Percentiles rank a stretch among this genome's conserved stretches.
Conservation (phyloP, 169 alveolate species). For the Cryptosporidium canis region DNA sequence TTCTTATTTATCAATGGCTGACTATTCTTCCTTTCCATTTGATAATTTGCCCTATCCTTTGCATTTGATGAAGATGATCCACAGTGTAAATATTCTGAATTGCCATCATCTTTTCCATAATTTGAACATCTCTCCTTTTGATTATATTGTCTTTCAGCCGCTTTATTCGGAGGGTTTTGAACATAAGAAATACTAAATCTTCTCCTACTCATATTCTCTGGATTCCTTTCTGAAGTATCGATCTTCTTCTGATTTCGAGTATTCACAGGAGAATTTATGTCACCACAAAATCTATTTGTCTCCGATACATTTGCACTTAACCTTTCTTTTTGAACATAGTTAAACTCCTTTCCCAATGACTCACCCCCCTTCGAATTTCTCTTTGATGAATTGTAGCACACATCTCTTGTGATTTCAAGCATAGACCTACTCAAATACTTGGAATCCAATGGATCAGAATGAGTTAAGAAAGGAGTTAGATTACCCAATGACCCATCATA, state of each 20-base stretch:
- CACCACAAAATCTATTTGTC: background rate
- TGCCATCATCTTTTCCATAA: background rate
- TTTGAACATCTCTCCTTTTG: background rate
- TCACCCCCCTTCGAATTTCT: conserved; percentile 14
- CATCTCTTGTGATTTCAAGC: conserved; percentile 68
- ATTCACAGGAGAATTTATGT: background rate
- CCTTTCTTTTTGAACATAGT: conserved; percentile 23
- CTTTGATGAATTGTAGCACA: conserved; percentile 19
- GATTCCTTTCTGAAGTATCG: background rate
- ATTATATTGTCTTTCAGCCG: background rate
- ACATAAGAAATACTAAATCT: conserved; percentile 68
- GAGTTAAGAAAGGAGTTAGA: conserved; percentile 63
- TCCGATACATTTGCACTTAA: background rate
- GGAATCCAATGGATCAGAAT: conserved; percentile 68
- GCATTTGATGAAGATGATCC: background rate
- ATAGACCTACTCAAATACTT: conserved; percentile 69
- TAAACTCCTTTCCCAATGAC: conserved; percentile 39
- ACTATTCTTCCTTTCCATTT: background rate
- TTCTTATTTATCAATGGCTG: conserved; percentile 13
- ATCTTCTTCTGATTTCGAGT: background rate
- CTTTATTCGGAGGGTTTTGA: conserved; percentile 3
- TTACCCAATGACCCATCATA: conserved; percentile 71
- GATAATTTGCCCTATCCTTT: background rate
- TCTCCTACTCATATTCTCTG: conserved; percentile 35
- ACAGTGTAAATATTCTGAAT: background rate